Evolutionary conservation across 805 yeast genomes (phyloP).

Genomic region (Nakazawaea populi): DNA sequence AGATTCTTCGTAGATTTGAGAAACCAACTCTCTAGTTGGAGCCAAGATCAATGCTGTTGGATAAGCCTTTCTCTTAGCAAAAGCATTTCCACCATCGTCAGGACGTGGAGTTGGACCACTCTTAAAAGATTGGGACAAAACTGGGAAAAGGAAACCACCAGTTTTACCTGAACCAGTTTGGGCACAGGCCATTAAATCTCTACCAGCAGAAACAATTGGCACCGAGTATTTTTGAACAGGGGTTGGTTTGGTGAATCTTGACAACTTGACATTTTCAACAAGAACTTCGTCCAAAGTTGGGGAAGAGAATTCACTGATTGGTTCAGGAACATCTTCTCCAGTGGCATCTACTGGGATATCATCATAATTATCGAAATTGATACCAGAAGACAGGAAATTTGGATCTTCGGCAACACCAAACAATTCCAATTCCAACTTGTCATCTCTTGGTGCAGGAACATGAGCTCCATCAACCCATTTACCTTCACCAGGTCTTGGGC

Average conservation of each 20-base stretch:
- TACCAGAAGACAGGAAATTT: slow-evolving; percentile 85
- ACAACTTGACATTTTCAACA: slow-evolving; percentile 79
- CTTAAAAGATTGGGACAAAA: slow-evolving; percentile 82
- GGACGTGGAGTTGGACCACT: slow-evolving; percentile 73
- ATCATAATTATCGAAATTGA: slow-evolving; percentile 97
- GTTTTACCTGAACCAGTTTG: slow-evolving; percentile 99
- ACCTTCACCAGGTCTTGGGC: slow-evolving; percentile 58
- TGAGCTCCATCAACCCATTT: slow-evolving; percentile 84
- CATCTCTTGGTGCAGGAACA: slow-evolving; percentile 70
- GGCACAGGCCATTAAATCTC: slow-evolving; percentile 96
- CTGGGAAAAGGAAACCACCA: slow-evolving; percentile 99
- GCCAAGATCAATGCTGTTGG: slow-evolving; percentile 96
- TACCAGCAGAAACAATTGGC: slow-evolving; percentile 82
- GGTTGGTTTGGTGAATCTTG: slow-evolving; percentile 93
- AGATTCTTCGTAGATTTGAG: slow-evolving; percentile 95
- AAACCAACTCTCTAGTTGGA: slow-evolving; percentile 98
- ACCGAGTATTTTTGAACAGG: slow-evolving; percentile 94
- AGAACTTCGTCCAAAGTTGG: slow-evolving; percentile 89
- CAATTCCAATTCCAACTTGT: slow-evolving; percentile 66
- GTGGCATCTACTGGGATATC: slow-evolving; percentile 98
- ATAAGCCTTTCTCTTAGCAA: slow-evolving; percentile 70
- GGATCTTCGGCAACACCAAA: slow-evolving; percentile 80
- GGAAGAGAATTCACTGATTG: slow-evolving; percentile 77
- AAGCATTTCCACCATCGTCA: slow-evolving; percentile 32
- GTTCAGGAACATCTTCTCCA: slow-evolving; percentile 93